These are phyloP conservation scores for Ceratobasidium sp. DNA, from an alignment of 1,284 basidiomycete genomes.

Conservation along the genomic window DNA sequence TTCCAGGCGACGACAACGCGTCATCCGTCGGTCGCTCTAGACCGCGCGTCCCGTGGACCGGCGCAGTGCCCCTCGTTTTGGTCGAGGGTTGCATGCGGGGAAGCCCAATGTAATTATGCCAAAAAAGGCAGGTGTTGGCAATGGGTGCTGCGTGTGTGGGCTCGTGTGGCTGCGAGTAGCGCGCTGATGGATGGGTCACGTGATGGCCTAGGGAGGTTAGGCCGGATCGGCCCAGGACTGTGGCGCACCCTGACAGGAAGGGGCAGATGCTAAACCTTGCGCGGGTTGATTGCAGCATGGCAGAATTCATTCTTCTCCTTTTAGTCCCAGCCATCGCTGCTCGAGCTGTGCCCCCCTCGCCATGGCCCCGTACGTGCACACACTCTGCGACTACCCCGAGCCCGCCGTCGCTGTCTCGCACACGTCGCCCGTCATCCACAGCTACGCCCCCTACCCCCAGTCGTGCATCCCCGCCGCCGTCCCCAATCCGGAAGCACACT, in stretches of 20 bases:
- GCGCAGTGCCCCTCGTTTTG: neutral
- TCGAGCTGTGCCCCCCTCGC: neutral
- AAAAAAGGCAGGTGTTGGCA: neutral
- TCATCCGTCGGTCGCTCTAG: neutral
- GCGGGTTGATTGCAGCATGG: slow-evolving; percentile 6
- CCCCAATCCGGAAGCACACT: neutral
- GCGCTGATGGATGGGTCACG: slow-evolving; percentile 1
- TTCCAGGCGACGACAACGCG: slow-evolving; percentile 7
- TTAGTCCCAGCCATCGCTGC: neutral
- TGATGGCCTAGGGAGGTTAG: neutral
- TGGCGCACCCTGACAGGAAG: neutral
- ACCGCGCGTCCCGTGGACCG: neutral
- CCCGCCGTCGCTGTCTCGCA: neutral
- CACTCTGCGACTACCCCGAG: neutral
- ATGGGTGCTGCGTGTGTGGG: too few species aligned
- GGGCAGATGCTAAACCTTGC: neutral
- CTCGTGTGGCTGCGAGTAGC: too few species aligned
- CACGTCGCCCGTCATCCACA: neutral
- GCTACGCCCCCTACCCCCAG: neutral
- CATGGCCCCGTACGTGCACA: neutral
- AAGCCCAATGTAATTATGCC: neutral
- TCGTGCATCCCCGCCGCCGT: neutral
- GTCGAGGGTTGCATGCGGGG: neutral
- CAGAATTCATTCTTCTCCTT: neutral
- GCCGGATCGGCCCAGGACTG: neutral